A percentile compares a stretch with the other conserved stretches of the same genome.
These are phyloP conservation scores for Leucogyrophana mollusca DNA, from an alignment of 768 basidiomycete species.

Conservation along the genomic window DNA sequence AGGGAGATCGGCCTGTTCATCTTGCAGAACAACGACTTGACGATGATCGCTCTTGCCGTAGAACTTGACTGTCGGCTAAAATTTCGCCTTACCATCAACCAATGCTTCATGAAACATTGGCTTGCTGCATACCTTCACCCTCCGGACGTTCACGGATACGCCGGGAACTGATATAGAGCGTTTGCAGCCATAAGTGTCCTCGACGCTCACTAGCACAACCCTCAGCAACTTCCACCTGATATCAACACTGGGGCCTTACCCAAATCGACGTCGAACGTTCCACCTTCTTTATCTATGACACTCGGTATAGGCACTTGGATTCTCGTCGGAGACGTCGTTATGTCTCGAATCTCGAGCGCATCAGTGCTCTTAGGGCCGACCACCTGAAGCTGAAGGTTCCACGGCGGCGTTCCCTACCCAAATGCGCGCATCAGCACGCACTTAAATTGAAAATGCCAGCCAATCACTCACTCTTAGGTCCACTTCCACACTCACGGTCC, in stretches of 20 bases:
- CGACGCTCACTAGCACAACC: conserved; percentile 63
- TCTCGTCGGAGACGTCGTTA: conserved; percentile 52
- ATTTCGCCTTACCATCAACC: not conserved
- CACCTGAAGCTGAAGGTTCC: conserved; percentile 82
- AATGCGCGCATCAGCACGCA: not conserved
- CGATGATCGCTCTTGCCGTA: conserved; percentile 64
- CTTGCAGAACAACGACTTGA: conserved; percentile 66
- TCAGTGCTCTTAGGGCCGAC: conserved; percentile 72
- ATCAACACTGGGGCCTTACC: conserved; percentile 38
- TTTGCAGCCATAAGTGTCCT: conserved; percentile 87
- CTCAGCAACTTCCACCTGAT: not conserved
- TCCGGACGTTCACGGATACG: conserved; percentile 79
- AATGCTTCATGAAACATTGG: not conserved
- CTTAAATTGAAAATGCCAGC: not conserved
- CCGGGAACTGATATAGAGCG: conserved; percentile 74
- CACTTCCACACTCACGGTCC: conserved; percentile 71
- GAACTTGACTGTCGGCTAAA: conserved; percentile 83
- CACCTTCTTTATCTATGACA: conserved; percentile 63
- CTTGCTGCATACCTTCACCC: conserved; percentile 59
- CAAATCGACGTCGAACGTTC: conserved; percentile 76
- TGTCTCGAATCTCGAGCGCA: conserved; percentile 50
- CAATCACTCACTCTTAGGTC: conserved; percentile 64
- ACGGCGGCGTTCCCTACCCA: conserved; percentile 81
- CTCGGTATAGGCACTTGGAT: conserved; percentile 69
- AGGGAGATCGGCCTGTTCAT: conserved; percentile 70